These are phyloP conservation scores for Proliferodiscus dingleyae DNA, from an alignment of 2,329 filamentous ascomycete species.

Conservation along the genomic window DNA sequence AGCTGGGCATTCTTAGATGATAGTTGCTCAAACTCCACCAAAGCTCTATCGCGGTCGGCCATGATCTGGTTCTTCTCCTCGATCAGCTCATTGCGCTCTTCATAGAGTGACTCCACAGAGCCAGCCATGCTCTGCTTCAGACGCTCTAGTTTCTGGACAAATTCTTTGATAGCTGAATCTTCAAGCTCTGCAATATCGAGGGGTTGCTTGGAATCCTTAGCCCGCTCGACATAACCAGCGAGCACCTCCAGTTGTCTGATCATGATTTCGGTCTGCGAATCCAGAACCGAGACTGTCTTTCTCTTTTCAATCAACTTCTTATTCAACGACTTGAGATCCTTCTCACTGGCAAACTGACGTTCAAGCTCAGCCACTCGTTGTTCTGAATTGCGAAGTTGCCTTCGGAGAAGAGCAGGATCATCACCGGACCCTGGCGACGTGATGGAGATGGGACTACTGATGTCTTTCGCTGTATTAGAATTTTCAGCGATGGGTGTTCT, in stretches of 20 bases:
- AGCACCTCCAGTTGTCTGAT: conserved; percentile 87
- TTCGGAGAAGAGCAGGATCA: conserved; percentile 63
- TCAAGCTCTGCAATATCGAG: conserved; percentile 79
- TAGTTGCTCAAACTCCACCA: conserved; percentile 92
- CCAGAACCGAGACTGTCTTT: conserved; percentile 89
- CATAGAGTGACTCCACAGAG: conserved; percentile 54
- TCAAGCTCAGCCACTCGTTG: conserved; percentile 83
- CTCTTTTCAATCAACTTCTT: conserved; percentile 87
- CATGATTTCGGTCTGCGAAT: conserved; percentile 93
- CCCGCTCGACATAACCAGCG: conserved; percentile 79
- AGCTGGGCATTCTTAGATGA: conserved; percentile 93
- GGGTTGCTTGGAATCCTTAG: conserved; percentile 75
- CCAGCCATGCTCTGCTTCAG: conserved; percentile 55
- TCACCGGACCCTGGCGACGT: conserved; percentile 52
- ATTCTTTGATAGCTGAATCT: conserved; percentile 84
- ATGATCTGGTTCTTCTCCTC: conserved; percentile 81
- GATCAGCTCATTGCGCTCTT: conserved; percentile 73
- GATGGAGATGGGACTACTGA: conserved; percentile 67
- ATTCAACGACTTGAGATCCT: conserved; percentile 57
- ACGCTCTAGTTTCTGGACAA: conserved; percentile 69
- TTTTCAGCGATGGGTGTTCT: conserved; percentile 61
- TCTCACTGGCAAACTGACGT: conserved; percentile 62
- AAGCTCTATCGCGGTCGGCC: conserved; percentile 83
- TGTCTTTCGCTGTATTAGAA: conserved; percentile 48
- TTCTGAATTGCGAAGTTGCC: conserved; percentile 75